Percentiles rank a stretch among this genome's conserved stretches.
phyloP scores from a whole-genome alignment of 306 rosid species.

The Quercus rubra region DNA sequence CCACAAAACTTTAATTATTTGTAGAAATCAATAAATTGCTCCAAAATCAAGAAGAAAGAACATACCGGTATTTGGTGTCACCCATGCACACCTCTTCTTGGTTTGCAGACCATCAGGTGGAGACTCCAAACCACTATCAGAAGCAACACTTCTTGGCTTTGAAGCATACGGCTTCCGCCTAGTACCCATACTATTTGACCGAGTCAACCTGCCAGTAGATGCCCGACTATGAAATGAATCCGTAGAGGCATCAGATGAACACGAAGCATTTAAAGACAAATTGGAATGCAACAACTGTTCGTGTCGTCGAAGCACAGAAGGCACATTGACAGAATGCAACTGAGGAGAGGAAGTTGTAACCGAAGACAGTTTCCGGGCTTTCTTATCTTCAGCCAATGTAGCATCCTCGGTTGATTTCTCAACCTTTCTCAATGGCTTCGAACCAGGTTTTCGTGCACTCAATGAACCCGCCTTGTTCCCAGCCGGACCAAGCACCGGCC shows the following conservation, averaged over 20 bases:
- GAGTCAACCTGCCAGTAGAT: constrained; percentile 69
- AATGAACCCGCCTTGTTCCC: constrained; percentile 64
- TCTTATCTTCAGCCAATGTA: constrained; percentile 54
- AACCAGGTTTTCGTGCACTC: constrained; percentile 46
- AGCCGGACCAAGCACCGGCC: constrained; percentile 70
- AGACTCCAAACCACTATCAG: constrained; percentile 64
- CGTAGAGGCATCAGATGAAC: constrained; percentile 88
- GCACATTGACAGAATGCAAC: constrained; percentile 41
- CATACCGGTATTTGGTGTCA: constrained; percentile 82
- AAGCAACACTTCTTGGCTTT: constrained; percentile 69
- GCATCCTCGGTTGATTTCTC: constrained; percentile 47
- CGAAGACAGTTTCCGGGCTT: constrained; percentile 36
- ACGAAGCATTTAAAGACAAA: constrained; percentile 70
- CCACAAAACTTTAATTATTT: constrained; percentile 2
- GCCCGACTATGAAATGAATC: constrained; percentile 81
- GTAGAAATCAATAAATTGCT: neutral
- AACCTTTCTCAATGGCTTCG: constrained; percentile 56
- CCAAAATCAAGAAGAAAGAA: constrained; percentile 22
- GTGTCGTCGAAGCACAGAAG: constrained; percentile 64
- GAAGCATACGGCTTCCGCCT: constrained; percentile 57
- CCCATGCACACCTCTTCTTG: constrained; percentile 80
- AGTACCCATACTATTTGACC: constrained; percentile 58
- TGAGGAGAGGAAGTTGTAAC: constrained; percentile 40
- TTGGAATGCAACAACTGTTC: constrained; percentile 70
- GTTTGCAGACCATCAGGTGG: constrained; percentile 45